phyloP scores from a whole-genome alignment of 2,329 filamentous ascomycete genomes.

The Paramyrothecium sp. region DNA sequence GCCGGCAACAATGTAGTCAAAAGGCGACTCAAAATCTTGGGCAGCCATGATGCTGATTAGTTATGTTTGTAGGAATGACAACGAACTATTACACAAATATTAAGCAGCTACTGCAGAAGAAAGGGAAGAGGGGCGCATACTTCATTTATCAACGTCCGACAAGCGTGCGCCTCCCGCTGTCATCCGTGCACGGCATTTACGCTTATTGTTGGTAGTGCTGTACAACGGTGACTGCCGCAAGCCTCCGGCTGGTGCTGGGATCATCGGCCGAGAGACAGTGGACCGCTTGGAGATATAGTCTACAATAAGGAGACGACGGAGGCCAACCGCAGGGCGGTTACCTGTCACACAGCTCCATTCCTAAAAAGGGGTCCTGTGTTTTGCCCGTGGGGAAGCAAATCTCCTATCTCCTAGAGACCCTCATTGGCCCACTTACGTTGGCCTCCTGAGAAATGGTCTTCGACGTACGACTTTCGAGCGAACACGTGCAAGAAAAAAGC shows the following conservation, averaged over 20 bases:
- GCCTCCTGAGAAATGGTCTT: neutral
- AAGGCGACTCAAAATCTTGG: neutral
- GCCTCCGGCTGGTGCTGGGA: too few species aligned
- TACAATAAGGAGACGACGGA: too few species aligned
- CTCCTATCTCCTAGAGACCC: neutral
- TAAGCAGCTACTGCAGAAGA: neutral
- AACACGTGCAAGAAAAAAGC: neutral
- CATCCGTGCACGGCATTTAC: neutral
- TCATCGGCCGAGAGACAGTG: too few species aligned
- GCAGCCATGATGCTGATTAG: neutral
- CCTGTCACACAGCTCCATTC: too few species aligned
- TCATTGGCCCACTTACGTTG: neutral
- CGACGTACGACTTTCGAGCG: neutral
- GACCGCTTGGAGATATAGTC: too few species aligned
- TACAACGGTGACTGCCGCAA: too few species aligned
- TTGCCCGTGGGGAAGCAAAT: neutral
- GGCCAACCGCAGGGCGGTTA: too few species aligned
- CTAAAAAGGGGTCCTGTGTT: neutral
- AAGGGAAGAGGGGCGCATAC: neutral
- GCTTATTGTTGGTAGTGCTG: too few species aligned
- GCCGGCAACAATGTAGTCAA: slow-evolving; percentile 21
- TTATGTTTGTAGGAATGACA: neutral
- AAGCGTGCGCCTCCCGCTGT: neutral
- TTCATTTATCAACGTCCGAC: neutral
- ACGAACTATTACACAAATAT: neutral